Evolutionary conservation across 2,329 filamentous ascomycete genomes (phyloP), one percentile per base, ranked within the genome.

Genomic region (Neophaeococcomyces aloes): DNA sequence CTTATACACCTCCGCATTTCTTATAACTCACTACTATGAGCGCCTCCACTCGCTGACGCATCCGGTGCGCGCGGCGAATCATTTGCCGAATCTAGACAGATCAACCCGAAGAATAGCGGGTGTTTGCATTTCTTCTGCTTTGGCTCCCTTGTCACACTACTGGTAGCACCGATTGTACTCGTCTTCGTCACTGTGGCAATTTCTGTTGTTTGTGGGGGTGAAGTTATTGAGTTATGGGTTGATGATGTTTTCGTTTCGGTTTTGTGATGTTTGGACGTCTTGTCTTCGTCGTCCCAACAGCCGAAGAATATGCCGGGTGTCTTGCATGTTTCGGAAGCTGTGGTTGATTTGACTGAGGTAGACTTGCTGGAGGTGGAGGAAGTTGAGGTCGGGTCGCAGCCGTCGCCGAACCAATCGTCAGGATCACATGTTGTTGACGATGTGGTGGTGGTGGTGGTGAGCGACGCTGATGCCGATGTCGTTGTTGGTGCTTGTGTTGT

Each of bases 251-350:
- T 58, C 2, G 64, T 59, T 2, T 59, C 61, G 19, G 3, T 29
- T 19, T 23, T 19, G 15, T 25, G 35, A 27, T 31, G 29, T 10
- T 18, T 13, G 11, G 19, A 29, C 17, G 21, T 42, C 14, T 43
- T 42, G 15, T 43, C 33, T 27, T 35, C 29, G 13, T 42, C 44
- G 55, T 72, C 65, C 50, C 64, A 59, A 52, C 75, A 78, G 3
- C 75, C 75, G 69, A 72, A 77, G 56, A 78, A 74, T 35, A 65
- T 58, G 3, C 76, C 75, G 1, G 75, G 75, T 2, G 66, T 71
- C 40, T 67, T 53, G 51, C 75, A 78, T 2, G 47, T 57, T 43
- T 55, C 35, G 31, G 43, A 29, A 37, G 52, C 17, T 44, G 42
- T 17, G 35, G 48, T 23, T 29, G 44, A 27, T 37, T 48, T 40